Evolutionary conservation across 495 filamentous ascomycete genomes (phyloP).

Genomic region (Margaritispora aquatica): DNA sequence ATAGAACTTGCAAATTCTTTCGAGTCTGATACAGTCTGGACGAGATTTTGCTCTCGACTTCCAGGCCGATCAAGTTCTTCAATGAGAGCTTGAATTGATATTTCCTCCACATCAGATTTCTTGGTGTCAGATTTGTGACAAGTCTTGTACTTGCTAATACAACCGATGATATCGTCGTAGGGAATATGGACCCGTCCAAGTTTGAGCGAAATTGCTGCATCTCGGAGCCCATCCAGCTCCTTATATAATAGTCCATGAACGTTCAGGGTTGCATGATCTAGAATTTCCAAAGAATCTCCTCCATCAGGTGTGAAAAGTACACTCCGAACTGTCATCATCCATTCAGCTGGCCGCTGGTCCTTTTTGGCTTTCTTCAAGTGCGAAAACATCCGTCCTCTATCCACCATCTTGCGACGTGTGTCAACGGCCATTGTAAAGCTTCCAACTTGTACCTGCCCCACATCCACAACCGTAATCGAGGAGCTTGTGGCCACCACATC

Average conservation of each 20-base stretch:
- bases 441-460: constrained; percentile 79
- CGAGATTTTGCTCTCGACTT: constrained; percentile 65
- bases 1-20: constrained; percentile 89
- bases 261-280: constrained; percentile 84
- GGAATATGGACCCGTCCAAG: constrained; percentile 85
- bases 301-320: constrained; percentile 83
- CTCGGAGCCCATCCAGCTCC: constrained; percentile 77
- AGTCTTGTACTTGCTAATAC: constrained; percentile 42
- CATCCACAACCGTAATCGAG: constrained; percentile 63
- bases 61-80: constrained; percentile 72
- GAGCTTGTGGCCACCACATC: constrained; percentile 85
- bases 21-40: constrained; percentile 85
- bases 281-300: constrained; percentile 74
- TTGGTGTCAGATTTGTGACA: constrained; percentile 27
- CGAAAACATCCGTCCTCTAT: constrained; percentile 84
- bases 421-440: constrained; percentile 82
- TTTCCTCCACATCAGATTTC: constrained; percentile 33
- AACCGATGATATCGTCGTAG: constrained; percentile 74
- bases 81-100: constrained; percentile 67
- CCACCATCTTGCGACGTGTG: constrained; percentile 83
- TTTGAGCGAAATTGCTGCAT: constrained; percentile 85
- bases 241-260: constrained; percentile 91
- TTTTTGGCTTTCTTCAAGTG: constrained; percentile 62
- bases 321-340: constrained; percentile 82
- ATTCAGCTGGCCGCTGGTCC: constrained; percentile 81